Evolutionary conservation across 441 rosid genomes (phyloP), one percentile per base, ranked within the genome.

Genomic region (Populus hybrid): DNA sequence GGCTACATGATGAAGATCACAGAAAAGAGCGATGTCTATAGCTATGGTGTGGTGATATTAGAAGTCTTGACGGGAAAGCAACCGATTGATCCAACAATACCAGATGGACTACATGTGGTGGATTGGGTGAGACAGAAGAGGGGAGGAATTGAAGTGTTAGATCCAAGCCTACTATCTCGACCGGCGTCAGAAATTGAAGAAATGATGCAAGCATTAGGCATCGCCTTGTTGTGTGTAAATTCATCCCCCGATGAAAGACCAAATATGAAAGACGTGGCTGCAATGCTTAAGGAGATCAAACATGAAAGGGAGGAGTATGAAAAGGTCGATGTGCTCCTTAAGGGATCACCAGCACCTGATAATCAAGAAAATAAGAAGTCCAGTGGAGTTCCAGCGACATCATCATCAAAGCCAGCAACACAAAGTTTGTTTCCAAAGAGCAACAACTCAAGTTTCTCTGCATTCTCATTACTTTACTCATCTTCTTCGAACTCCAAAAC

Each of bases 1-100:
- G 97, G 98, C 32, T 92, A 90, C 81, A 90, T 89, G 92, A 89
- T 92, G 99, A 95, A 94, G 88, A 95, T 95, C 40, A 94, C 99
- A 73, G 98, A 95, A 85, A 95, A 95, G 67, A 94, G 97, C 35
- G 98, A 95, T 77, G 97, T 95, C 36, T 95, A 95, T 75, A 95
- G 99, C 94, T 95, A 91, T 11, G 99, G 98, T 0, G 94, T 95
- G 36, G 98, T 95, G 40, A 87, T 89, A 14, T 82, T 95, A 35
- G 98, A 94, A 87, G 94, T 96, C 57, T 71, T 96, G 69, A 96
- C 97, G 0, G 98, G 99, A 40, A 94, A 94, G 85, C 98, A 92
- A 78, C 98, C 97, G 3, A 94, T 96, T 63, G 99, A 94, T 83
- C 99, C 99, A n/a, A 91, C 97, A 6, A 95, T 92, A 80, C 95